These are phyloP conservation scores for Ceratocystis alfenasii DNA, from an alignment of 2,329 filamentous ascomycete species.

Conservation along the genomic window DNA sequence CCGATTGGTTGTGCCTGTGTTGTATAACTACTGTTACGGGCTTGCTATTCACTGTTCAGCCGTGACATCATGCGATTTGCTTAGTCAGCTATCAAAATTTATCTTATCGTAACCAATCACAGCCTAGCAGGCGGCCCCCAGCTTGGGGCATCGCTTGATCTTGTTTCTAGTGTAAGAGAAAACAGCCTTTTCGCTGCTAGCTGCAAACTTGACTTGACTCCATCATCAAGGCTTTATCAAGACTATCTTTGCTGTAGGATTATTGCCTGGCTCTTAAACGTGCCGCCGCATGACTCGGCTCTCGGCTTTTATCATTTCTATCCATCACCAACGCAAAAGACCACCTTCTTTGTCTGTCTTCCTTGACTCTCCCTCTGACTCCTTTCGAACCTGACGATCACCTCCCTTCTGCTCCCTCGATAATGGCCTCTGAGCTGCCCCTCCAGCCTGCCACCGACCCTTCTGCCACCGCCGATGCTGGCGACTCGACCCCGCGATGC, in stretches of 20 bases:
- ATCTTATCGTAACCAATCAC: conserved; percentile 5
- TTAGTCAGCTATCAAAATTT: background rate
- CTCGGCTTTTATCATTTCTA: no score
- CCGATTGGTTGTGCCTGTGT: background rate
- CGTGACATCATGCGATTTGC: conserved; percentile 10
- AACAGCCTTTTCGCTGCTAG: background rate
- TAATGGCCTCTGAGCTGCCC: background rate
- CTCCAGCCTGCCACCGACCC: background rate
- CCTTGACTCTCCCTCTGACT: background rate
- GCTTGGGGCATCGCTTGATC: background rate
- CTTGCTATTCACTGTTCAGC: background rate
- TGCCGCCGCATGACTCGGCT: background rate
- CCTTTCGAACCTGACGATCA: background rate
- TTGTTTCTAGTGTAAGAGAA: background rate
- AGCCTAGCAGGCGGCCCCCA: background rate
- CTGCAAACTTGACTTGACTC: no score
- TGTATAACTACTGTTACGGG: background rate
- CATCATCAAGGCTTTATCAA: no score
- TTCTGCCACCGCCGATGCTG: conserved; percentile 12
- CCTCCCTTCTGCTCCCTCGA: background rate
- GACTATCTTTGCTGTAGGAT: no score
- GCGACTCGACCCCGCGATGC: conserved; percentile 33
- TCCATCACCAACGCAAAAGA: no score
- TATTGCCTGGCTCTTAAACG: background rate
- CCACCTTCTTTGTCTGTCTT: background rate